These are phyloP conservation scores for Cenchrus fungigraminus DNA, from an alignment of 176 grass and related monocot genomes.

Conservation along the genomic window DNA sequence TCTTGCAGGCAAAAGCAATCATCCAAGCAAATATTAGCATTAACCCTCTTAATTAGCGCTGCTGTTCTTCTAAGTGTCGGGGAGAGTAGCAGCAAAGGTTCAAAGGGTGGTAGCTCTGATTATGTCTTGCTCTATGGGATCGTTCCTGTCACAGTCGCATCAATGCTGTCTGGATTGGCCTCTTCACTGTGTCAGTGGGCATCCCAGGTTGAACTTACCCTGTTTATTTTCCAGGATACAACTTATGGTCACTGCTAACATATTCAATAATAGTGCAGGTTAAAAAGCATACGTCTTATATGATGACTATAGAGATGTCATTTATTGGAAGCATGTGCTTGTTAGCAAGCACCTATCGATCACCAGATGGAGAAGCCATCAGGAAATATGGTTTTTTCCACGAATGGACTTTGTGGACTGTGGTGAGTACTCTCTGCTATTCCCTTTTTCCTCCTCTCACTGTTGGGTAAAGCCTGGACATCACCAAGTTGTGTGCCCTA, in stretches of 20 bases:
- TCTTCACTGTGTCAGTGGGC: constrained; percentile 96
- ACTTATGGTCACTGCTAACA: constrained; percentile 33
- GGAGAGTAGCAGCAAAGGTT: constrained; percentile 71
- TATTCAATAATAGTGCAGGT: constrained; percentile 62
- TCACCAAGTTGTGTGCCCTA: background rate
- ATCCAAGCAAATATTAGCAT: constrained; percentile 68
- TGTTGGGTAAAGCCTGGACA: constrained; percentile 10
- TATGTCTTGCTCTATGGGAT: constrained; percentile 83
- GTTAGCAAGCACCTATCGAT: constrained; percentile 76
- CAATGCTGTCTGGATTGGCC: constrained; percentile 83
- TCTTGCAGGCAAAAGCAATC: constrained; percentile 92
- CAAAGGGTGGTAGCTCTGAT: constrained; percentile 51
- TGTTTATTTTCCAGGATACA: constrained; percentile 44
- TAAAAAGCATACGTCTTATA: constrained; percentile 95
- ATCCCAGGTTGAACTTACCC: constrained; percentile 68
- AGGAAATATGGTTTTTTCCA: constrained; percentile 91
- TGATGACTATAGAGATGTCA: constrained; percentile 99
- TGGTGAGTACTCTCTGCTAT: constrained; percentile 57
- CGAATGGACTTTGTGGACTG: constrained; percentile 81
- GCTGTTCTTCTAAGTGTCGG: constrained; percentile 87
- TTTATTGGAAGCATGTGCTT: constrained; percentile 89
- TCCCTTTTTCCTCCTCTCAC: constrained; percentile 12
- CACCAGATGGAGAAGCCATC: constrained; percentile 93
- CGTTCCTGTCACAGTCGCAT: constrained; percentile 85
- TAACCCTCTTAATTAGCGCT: constrained; percentile 74